Percentiles rank a stretch among this genome's conserved stretches.
Conservation (phyloP, 1,284 basidiomycete species). For the Ustilago sp. region DNA sequence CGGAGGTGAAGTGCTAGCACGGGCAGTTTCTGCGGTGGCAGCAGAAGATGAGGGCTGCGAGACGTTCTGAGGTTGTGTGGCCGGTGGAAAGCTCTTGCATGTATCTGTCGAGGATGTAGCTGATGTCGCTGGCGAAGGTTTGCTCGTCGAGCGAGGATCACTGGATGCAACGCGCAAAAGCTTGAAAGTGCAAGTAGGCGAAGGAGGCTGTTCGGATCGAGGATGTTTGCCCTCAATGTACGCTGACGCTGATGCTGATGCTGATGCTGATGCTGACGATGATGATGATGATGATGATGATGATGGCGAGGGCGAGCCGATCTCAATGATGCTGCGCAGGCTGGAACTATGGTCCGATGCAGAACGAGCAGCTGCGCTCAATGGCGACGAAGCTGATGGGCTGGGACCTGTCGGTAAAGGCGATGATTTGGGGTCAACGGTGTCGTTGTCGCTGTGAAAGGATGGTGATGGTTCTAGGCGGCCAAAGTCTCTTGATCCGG, state of each 20-base stretch:
- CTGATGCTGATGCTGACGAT: slow-evolving; percentile 7
- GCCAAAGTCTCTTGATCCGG: slow-evolving; percentile 17
- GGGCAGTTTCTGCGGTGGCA: slow-evolving; percentile 7
- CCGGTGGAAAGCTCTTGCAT: slow-evolving; percentile 18
- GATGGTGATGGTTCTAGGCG: slow-evolving; percentile 15
- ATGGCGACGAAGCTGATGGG: slow-evolving; percentile 36
- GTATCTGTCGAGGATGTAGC: slow-evolving; percentile 22
- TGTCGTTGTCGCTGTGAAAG: slow-evolving; percentile 40
- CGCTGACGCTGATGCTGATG: slow-evolving; percentile 14
- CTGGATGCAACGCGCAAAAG: slow-evolving; percentile 28
- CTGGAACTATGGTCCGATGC: slow-evolving; percentile 30
- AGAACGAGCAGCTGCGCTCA: slow-evolving; percentile 28
- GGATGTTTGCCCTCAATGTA: slow-evolving; percentile 33
- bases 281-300: slow-evolving; percentile 8
- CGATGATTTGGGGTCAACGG: slow-evolving; percentile 47
- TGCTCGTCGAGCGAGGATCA: slow-evolving; percentile 5
- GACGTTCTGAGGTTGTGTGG: slow-evolving; percentile 15
- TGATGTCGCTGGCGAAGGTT: slow-evolving; percentile 5
- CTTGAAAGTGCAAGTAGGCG: slow-evolving; percentile 39
- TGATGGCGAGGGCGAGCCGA: slow-evolving; percentile 14
- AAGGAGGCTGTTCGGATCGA: slow-evolving; percentile 39
- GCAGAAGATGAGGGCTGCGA: slow-evolving; percentile 16
- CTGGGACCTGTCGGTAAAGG: slow-evolving; percentile 30
- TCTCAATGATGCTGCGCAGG: slow-evolving; percentile 37
- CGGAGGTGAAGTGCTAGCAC: slow-evolving; percentile 38